Base-by-base conservation (phyloP, 768 basidiomycete species). In the Xerocomellus amylosporus region DNA sequence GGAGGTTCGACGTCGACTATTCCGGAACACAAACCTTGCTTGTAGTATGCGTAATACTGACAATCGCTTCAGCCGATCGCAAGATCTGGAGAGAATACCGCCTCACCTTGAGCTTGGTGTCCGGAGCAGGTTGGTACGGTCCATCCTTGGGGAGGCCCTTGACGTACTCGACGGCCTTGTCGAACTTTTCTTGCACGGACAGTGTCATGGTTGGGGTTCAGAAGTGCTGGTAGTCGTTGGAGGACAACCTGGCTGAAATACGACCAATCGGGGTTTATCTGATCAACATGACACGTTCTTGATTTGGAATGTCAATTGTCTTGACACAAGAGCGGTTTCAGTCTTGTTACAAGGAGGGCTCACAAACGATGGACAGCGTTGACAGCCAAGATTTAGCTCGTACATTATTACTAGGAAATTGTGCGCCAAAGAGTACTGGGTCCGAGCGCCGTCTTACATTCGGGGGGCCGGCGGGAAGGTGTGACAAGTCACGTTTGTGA, bases 21-120 rank as follows among this genome's bases (percentile, higher is more conserved):
- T 52, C 53, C 30, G 4, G 6, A 22, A 22, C 20, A 51, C 70
- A 42, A 51, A 88, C 93, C 92, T 79, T 96, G 94, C 81, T 98
- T 99, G 83, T 78, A 98, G 72, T 87, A 83, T 62, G 79, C 80
- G 79, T 98, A 99, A 79, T 97, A 97, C 95, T 98, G 64, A 19
- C 41, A 3, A 51, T 20, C 13, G n/a, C 14, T 31, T 61, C 46
- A 55, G 44, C 51, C 30, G 41, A 56, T 62, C 39, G 41, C 22
- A 36, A 3, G 43, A 56, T 58, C 38, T 26, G 13, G 8, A 28
- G 43, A 38, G 14, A 49, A 39, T 46, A 34, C 31, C n/a, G 34
- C 75, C 89, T 69, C 71, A 94, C 95, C 63, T 74, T 77, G 61
- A 98, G 88, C 77, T 91, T 81, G 53, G 91, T 87, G 12, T 87